Conservation (phyloP, 768 basidiomycete genomes). For the Phanerochaete carnosa region DNA sequence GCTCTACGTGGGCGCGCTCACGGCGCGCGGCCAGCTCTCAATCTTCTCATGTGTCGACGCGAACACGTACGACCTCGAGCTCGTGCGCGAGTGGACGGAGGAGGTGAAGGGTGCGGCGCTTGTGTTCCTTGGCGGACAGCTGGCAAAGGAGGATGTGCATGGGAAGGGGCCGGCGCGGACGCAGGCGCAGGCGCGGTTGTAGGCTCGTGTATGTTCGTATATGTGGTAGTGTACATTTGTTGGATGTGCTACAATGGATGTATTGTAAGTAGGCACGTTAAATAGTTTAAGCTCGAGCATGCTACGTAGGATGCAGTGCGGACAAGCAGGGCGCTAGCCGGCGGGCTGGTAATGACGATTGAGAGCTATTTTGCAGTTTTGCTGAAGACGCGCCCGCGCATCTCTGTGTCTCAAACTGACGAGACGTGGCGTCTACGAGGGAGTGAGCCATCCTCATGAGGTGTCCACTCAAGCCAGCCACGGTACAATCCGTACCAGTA, state of each 20-base stretch:
- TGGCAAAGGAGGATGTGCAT: background rate
- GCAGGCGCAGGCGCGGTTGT: background rate
- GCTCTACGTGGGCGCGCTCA: conserved; percentile 44
- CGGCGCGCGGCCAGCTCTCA: conserved; percentile 28
- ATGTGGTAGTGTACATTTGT: no score
- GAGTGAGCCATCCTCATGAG: background rate
- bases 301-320: no score
- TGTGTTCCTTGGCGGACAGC: conserved; percentile 24
- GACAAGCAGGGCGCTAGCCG: no score
- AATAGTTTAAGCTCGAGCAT: no score
- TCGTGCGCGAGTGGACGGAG: conserved; percentile 45
- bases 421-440: background rate
- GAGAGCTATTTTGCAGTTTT: no score
- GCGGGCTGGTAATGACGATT: no score
- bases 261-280: no score
- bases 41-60: conserved; percentile 38
- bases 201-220: no score
- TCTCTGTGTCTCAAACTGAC: no score
- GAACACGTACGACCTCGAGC: conserved; percentile 40
- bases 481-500: background rate
- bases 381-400: no score
- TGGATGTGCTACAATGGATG: no score
- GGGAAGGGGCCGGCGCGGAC: background rate
- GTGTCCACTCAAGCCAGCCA: background rate
- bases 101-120: conserved; percentile 37